Conservation (phyloP, 139 green algal genomes). For the Diplosphaera chodatii region DNA sequence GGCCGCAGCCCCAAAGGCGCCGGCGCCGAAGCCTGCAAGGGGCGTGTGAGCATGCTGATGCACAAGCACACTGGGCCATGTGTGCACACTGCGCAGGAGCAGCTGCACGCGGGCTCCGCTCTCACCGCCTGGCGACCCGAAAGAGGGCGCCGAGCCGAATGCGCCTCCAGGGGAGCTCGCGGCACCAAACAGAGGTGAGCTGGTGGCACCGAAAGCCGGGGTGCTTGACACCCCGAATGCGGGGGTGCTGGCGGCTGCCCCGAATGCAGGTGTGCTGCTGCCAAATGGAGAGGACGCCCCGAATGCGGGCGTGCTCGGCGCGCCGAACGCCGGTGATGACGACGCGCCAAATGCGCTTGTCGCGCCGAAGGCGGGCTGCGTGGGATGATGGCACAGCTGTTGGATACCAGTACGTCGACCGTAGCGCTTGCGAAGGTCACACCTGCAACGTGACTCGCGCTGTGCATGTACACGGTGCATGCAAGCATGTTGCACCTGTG, state of each 20-base stretch:
- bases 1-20: slow-evolving; percentile 12
- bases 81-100: too few species aligned
- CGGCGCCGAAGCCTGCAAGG: too few species aligned
- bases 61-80: too few species aligned
- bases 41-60: too few species aligned
- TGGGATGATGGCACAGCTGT: background rate
- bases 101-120: too few species aligned
- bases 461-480: background rate
- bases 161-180: background rate
- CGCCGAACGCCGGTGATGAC: slow-evolving; percentile 33
- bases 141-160: slow-evolving; percentile 15
- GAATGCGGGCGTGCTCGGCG: slow-evolving; percentile 26
- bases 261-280: too few species aligned
- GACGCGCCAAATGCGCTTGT: background rate
- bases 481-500: too few species aligned
- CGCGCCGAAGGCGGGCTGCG: slow-evolving; percentile 14
- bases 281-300: slow-evolving; percentile 25
- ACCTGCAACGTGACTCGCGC: too few species aligned
- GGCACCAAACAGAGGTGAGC: background rate
- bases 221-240: slow-evolving; percentile 1
- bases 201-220: background rate
- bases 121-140: slow-evolving; percentile 2
- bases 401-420: too few species aligned
- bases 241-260: too few species aligned
- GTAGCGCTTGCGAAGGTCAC: too few species aligned